Evolutionary conservation across 2,329 filamentous ascomycete species (phyloP).

Genomic region (Cryphonectria radicalis): DNA sequence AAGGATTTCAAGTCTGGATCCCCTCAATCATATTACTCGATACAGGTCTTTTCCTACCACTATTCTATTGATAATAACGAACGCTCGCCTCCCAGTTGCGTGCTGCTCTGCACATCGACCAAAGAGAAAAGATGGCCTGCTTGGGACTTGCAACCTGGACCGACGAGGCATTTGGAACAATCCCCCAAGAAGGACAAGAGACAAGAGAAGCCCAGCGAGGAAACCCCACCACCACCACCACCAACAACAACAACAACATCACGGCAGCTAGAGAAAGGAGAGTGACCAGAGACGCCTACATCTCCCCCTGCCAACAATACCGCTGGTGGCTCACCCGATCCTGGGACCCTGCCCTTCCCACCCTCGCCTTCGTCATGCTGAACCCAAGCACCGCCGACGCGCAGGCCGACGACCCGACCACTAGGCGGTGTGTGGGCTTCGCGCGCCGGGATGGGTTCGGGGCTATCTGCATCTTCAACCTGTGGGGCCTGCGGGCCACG

Average conservation of each 20-base stretch:
- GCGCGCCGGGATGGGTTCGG: conserved; percentile 1
- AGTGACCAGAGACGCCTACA: neutral
- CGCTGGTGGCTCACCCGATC: conserved; percentile 5
- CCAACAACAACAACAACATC: neutral
- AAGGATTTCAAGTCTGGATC: too few relatives aligned
- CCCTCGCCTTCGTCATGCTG: conserved; percentile 8
- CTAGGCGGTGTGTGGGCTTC: neutral
- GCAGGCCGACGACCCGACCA: conserved; percentile 2
- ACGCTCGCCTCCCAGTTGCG: neutral
- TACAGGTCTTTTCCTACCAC: too few relatives aligned
- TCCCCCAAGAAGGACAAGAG: too few relatives aligned
- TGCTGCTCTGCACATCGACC: neutral
- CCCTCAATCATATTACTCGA: too few relatives aligned
- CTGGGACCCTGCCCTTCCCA: neutral
- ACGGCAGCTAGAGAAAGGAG: neutral
- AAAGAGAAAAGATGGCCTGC: neutral
- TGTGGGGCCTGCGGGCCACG: neutral
- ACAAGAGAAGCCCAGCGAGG: neutral
- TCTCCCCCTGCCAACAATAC: neutral
- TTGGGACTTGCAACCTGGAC: too few relatives aligned
- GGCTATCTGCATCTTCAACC: conserved; percentile 3
- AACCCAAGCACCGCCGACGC: conserved; percentile 7
- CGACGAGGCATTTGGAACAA: too few relatives aligned
- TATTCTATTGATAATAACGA: too few relatives aligned
- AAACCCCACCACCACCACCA: neutral